Conservation (phyloP, 768 basidiomycete genomes). For the Pulveroboletus sp. region DNA sequence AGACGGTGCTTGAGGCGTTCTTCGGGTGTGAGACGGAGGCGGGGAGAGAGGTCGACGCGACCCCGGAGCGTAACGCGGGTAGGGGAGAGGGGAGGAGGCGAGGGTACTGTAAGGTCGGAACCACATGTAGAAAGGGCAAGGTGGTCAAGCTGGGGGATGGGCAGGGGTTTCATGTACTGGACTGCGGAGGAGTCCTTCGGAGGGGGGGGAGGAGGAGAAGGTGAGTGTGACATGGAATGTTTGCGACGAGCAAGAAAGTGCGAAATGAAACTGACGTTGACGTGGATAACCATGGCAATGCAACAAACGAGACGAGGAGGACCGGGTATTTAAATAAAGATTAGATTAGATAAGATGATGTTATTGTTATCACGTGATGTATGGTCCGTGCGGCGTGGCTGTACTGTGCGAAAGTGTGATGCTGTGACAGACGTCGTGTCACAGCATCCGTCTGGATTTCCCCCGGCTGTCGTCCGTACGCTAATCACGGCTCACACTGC, state of each 20-base stretch:
- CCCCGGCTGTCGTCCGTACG: slow-evolving; percentile 36
- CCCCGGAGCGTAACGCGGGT: neutral
- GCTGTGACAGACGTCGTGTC: slow-evolving; percentile 28
- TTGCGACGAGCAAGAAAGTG: slow-evolving; percentile 14
- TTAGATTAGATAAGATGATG: slow-evolving; percentile 23
- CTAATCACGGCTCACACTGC: slow-evolving; percentile 37
- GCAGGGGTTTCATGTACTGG: slow-evolving; percentile 20
- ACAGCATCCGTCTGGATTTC: slow-evolving; percentile 31
- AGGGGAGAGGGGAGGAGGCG: slow-evolving; percentile 1
- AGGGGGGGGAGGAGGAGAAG: slow-evolving; percentile 18
- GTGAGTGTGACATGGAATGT: slow-evolving; percentile 8
- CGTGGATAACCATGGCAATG: slow-evolving; percentile 11
- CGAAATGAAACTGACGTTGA: slow-evolving; percentile 15
- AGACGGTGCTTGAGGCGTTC: slow-evolving; percentile 23
- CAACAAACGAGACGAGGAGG: neutral
- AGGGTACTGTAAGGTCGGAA: too few species aligned
- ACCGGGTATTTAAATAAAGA: neutral
- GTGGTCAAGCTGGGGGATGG: slow-evolving; percentile 14
- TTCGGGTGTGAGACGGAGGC: slow-evolving; percentile 21
- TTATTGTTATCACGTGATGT: neutral
- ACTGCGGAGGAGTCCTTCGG: slow-evolving; percentile 18
- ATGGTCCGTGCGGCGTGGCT: slow-evolving; percentile 31
- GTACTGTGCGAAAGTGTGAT: slow-evolving; percentile 23
- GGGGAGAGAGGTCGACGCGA: slow-evolving; percentile 9
- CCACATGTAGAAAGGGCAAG: too few species aligned